Percentiles rank a stretch among this genome's conserved stretches.
phyloP scores from a whole-genome alignment of 208 protist genomes.

The Naegleria fowleri region DNA sequence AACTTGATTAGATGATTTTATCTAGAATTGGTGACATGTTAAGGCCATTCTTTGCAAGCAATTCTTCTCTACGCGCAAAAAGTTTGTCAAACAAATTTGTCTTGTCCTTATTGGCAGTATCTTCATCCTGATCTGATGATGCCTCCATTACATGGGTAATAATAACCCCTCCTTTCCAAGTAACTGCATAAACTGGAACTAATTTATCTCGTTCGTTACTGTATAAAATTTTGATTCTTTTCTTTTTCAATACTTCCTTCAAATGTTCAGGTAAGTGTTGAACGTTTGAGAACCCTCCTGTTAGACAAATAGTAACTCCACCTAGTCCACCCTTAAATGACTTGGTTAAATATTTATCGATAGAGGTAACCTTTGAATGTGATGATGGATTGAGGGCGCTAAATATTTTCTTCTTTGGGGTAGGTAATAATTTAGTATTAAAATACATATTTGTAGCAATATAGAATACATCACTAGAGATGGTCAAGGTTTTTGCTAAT shows the following conservation, averaged over 20 bases:
- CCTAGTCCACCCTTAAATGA: neutral
- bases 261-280: neutral
- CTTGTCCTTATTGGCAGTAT: neutral
- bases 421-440: neutral
- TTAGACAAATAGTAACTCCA: neutral
- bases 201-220: neutral
- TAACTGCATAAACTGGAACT: neutral
- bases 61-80: neutral
- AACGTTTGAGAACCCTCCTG: neutral
- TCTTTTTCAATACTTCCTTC: neutral
- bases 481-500: neutral
- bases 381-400: neutral
- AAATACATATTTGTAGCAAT: neutral
- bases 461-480: neutral
- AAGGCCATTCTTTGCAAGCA: neutral
- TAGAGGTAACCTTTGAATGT: neutral
- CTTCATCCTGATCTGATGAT: neutral
- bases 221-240: neutral
- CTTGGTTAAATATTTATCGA: neutral
- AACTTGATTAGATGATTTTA: no score
- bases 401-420: neutral
- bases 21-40: no score
- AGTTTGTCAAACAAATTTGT: neutral
- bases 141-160: neutral
- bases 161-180: slow-evolving; percentile 6